Evolutionary conservation across 78 protist genomes (phyloP).

Genomic region (Dictyostelium intermedium): DNA sequence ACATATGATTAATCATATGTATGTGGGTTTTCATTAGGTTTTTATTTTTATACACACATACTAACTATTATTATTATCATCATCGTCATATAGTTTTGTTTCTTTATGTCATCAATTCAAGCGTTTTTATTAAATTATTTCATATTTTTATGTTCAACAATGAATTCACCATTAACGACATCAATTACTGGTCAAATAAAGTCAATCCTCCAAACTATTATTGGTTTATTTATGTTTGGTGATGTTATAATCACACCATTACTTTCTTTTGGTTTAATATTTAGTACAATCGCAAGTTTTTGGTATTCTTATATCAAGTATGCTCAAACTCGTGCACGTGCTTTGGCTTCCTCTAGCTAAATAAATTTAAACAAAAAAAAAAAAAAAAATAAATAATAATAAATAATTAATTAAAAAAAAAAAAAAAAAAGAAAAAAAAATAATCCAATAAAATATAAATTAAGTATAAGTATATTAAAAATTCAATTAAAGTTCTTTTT

Average conservation of each 20-base stretch:
- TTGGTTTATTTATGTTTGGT: slow-evolving; percentile 85
- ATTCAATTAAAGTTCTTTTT: background rate
- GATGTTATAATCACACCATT: slow-evolving; percentile 58
- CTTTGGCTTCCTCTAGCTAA: background rate
- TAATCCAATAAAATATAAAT: too few relatives aligned
- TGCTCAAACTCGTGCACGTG: slow-evolving; percentile 32
- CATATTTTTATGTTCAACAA: slow-evolving; percentile 84
- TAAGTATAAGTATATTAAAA: background rate
- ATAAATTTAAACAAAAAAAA: background rate
- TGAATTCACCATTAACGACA: slow-evolving; percentile 86
- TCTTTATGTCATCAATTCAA: slow-evolving; percentile 79
- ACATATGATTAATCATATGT: too few relatives aligned
- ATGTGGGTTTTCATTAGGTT: too few relatives aligned
- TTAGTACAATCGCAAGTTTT: slow-evolving; percentile 70
- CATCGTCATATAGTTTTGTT: slow-evolving; percentile 80
- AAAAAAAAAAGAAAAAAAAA: background rate
- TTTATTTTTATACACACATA: too few relatives aligned
- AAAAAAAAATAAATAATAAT: background rate
- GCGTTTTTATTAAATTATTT: slow-evolving; percentile 84
- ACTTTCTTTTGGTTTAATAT: slow-evolving; percentile 43
- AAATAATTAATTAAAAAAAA: background rate
- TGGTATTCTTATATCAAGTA: slow-evolving; percentile 84
- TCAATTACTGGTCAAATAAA: slow-evolving; percentile 87
- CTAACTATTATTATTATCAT: background rate
- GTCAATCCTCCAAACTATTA: slow-evolving; percentile 68